phyloP scores from a whole-genome alignment of 163 green algal species.

The Scenedesmus sp. region DNA sequence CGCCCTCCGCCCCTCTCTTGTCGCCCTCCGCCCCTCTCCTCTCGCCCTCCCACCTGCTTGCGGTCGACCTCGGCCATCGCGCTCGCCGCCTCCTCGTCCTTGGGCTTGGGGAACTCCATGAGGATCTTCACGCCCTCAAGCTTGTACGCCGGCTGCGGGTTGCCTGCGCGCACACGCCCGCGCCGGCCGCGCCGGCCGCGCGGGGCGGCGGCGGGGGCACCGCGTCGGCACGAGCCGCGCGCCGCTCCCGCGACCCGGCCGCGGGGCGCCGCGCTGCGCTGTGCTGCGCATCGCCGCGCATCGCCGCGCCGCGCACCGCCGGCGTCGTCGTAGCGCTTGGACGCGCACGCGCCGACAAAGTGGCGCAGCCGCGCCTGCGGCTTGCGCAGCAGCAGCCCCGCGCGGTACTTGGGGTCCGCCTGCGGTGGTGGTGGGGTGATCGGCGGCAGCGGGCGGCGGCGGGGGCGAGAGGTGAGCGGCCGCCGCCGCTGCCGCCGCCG shows the following conservation, averaged over 20 bases:
- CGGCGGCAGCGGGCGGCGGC: too few species aligned
- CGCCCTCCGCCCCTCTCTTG: too few species aligned
- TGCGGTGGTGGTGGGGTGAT: too few species aligned
- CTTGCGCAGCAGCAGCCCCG: constrained; percentile 72
- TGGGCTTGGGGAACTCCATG: constrained; percentile 90
- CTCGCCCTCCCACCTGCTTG: constrained; percentile 72
- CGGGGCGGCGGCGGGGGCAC: constrained; percentile 93
- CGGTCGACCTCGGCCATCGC: constrained; percentile 76
- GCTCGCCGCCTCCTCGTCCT: constrained; percentile 63
- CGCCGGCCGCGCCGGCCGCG: constrained; percentile 43
- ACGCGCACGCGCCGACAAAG: constrained; percentile 82
- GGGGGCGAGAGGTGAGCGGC: not conserved
- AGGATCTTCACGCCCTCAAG: constrained; percentile 92
- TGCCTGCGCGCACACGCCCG: constrained; percentile 41
- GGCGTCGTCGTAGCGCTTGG: constrained; percentile 78
- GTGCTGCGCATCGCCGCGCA: too few species aligned
- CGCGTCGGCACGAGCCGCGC: too few species aligned
- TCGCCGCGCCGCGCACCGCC: constrained; percentile 55
- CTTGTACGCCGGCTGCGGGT: constrained; percentile 90
- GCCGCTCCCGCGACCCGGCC: too few species aligned
- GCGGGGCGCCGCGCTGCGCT: too few species aligned
- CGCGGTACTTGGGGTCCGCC: constrained; percentile 81
- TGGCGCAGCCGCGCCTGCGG: constrained; percentile 84
- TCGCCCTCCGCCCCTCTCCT: too few species aligned
- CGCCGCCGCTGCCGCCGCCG: not conserved